Conservation (phyloP, 2,329 filamentous ascomycete genomes). For the Blumeria hordei region DNA sequence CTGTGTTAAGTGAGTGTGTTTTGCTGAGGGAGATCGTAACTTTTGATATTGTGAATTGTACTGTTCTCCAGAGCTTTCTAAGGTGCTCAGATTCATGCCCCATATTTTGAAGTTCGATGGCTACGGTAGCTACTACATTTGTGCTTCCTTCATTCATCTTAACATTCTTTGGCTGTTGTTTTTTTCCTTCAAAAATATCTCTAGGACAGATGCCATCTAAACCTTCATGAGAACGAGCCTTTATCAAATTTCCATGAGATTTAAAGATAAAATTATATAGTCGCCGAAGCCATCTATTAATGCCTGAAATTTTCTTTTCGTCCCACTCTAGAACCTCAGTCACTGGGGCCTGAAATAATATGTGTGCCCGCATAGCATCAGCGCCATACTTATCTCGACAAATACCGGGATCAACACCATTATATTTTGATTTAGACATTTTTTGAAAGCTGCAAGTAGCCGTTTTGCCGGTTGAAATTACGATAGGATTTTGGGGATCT, state of each 20-base stretch:
- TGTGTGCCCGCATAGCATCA: conserved; percentile 64
- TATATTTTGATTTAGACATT: conserved; percentile 90
- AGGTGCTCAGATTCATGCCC: background rate
- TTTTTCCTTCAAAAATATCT: background rate
- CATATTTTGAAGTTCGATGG: too few species aligned
- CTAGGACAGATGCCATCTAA: background rate
- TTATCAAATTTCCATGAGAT: background rate
- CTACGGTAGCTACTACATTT: background rate
- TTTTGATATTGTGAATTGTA: conserved; percentile 41
- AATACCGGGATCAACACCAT: conserved; percentile 58
- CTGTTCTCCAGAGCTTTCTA: conserved; percentile 31
- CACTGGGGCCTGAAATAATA: conserved; percentile 72
- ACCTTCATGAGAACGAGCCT: background rate
- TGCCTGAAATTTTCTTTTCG: conserved; percentile 54
- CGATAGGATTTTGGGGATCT: conserved; percentile 26
- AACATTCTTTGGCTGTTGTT: background rate
- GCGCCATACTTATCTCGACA: conserved; percentile 56
- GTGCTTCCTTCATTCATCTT: background rate
- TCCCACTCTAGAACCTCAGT: conserved; percentile 75
- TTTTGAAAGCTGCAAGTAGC: conserved; percentile 56
- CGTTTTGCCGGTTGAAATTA: conserved; percentile 32
- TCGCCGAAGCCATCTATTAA: conserved; percentile 56
- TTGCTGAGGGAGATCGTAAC: conserved; percentile 44
- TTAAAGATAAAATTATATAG: conserved; percentile 18
- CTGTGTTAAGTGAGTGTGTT: conserved; percentile 59